These are phyloP conservation scores for Coemansia sp. DNA, from an alignment of 371 early-diverging fungal genomes.

Conservation along the genomic window DNA sequence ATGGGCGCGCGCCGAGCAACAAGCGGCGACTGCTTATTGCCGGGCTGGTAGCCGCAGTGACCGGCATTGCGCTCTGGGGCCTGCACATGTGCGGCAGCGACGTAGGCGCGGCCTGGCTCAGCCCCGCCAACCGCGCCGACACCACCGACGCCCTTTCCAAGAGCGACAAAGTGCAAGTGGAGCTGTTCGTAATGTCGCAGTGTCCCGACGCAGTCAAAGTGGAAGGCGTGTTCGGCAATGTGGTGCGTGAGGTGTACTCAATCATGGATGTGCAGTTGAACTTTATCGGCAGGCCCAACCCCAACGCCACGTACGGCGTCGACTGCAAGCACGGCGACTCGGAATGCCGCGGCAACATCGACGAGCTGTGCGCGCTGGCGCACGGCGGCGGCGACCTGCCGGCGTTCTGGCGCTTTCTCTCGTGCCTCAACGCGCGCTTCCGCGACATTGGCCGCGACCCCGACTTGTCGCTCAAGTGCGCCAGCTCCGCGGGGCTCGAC, in stretches of 20 bases:
- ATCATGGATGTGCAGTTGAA: slow-evolving; percentile 44
- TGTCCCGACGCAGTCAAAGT: slow-evolving; percentile 45
- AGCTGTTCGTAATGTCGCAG: slow-evolving; percentile 50
- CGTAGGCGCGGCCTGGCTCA: background rate
- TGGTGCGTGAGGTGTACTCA: slow-evolving; percentile 31
- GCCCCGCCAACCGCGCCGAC: no score
- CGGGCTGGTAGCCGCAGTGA: background rate
- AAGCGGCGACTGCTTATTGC: background rate
- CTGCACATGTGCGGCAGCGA: background rate
- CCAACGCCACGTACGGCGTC: slow-evolving; percentile 25
- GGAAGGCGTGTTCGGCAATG: slow-evolving; percentile 23
- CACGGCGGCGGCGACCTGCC: slow-evolving; percentile 28
- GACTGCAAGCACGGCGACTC: slow-evolving; percentile 39
- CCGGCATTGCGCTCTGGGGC: background rate
- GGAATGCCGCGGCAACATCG: slow-evolving; percentile 47
- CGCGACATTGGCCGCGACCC: slow-evolving; percentile 24
- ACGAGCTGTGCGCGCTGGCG: slow-evolving; percentile 42
- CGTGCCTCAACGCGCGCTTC: slow-evolving; percentile 26
- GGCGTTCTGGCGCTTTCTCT: slow-evolving; percentile 40
- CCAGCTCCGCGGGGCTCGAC: slow-evolving; percentile 40
- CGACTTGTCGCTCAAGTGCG: slow-evolving; percentile 35
- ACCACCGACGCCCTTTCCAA: background rate
- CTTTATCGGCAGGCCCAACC: slow-evolving; percentile 33
- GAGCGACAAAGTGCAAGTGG: slow-evolving; percentile 33
- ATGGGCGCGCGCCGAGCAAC: background rate